phyloP scores from a whole-genome alignment of 2,329 filamentous ascomycete genomes.

The Penicillium sp. region DNA sequence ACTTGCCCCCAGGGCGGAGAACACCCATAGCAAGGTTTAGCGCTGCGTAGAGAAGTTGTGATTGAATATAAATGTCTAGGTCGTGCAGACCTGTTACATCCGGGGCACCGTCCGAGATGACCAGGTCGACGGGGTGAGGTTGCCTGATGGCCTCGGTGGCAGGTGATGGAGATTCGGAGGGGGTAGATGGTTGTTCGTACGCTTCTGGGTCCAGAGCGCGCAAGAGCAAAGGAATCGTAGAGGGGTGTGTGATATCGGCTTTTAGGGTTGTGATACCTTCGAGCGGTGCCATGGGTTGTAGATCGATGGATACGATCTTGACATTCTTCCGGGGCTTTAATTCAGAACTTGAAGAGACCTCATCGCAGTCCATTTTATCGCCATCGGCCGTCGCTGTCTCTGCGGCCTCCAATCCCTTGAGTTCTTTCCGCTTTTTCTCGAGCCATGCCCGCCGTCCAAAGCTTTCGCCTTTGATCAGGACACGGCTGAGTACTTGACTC shows the following conservation, averaged over 20 bases:
- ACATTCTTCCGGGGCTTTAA: constrained; percentile 58
- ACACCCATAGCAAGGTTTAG: constrained; percentile 90
- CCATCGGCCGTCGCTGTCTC: constrained; percentile 11
- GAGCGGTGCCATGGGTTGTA: constrained; percentile 90
- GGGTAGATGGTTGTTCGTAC: constrained; percentile 37
- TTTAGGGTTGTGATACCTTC: constrained; percentile 85
- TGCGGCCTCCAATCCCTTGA: constrained; percentile 20
- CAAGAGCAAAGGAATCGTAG: constrained; percentile 81
- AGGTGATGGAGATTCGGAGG: constrained; percentile 16
- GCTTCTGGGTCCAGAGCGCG: constrained; percentile 70
- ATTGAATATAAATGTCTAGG: constrained; percentile 95
- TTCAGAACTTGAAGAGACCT: constrained; percentile 23
- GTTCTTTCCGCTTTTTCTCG: constrained; percentile 62
- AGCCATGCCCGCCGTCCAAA: constrained; percentile 82
- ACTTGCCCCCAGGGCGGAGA: constrained; percentile 82
- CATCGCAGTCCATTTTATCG: constrained; percentile 21
- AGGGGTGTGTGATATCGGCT: constrained; percentile 94
- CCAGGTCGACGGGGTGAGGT: constrained; percentile 75
- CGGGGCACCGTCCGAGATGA: constrained; percentile 88
- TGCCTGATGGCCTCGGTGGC: constrained; percentile 42
- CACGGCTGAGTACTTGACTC: constrained; percentile 90
- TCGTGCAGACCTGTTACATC: constrained; percentile 96
- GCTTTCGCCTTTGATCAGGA: constrained; percentile 85
- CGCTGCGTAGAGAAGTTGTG: constrained; percentile 85
- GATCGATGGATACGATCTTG: constrained; percentile 89